Conservation (phyloP, 1,139 yeast species). For the Zygosaccharomyces pseudobailii region DNA sequence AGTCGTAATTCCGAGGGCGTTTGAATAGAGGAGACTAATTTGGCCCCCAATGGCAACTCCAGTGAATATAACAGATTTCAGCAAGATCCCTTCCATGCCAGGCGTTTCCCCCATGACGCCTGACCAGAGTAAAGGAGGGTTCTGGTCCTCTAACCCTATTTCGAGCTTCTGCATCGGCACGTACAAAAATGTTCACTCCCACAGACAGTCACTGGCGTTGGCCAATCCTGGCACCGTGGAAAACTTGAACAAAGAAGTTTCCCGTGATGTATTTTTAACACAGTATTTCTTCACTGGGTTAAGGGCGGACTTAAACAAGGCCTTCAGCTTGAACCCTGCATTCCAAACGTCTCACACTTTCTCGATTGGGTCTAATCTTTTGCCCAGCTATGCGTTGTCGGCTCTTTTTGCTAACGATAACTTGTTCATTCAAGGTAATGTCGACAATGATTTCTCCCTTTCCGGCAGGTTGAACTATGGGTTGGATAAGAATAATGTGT, state of each 20-base stretch:
- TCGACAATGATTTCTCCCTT: conserved; percentile 81
- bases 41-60: conserved; percentile 29
- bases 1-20: not conserved
- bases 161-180: conserved; percentile 76
- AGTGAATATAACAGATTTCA: conserved; percentile 47
- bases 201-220: conserved; percentile 77
- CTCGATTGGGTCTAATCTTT: conserved; percentile 77
- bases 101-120: conserved; percentile 45
- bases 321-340: conserved; percentile 85
- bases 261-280: conserved; percentile 85
- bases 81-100: conserved; percentile 58
- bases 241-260: conserved; percentile 87
- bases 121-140: conserved; percentile 45
- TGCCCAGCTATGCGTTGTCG: conserved; percentile 90
- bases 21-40: not conserved
- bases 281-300: conserved; percentile 94
- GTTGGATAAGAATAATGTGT: conserved; percentile 74
- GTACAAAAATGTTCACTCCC: conserved; percentile 65
- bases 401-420: conserved; percentile 87
- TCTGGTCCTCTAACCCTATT: conserved; percentile 85
- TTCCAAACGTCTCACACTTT: conserved; percentile 97
- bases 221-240: conserved; percentile 94
- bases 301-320: conserved; percentile 94
- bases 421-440: conserved; percentile 82
- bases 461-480: conserved; percentile 90